A percentile compares a stretch with the other conserved stretches of the same genome.
Conservation (phyloP, 768 basidiomycete species). For the Phylloporus arenicola region DNA sequence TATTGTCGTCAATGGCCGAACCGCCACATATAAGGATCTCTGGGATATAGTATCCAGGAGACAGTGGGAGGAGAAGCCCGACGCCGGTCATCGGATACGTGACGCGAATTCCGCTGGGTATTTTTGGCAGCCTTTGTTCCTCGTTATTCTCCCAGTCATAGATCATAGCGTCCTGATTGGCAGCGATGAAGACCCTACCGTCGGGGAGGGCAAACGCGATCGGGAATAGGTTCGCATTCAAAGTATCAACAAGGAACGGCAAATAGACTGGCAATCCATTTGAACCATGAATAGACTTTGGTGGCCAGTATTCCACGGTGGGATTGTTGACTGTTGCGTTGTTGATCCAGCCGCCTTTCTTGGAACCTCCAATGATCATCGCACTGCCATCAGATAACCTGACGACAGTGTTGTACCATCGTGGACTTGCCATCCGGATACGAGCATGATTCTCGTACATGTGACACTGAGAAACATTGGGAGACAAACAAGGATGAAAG, state of each 20-base stretch:
- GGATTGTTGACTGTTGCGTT: conserved; percentile 78
- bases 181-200: conserved; percentile 67
- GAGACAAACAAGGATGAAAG: conserved; percentile 58
- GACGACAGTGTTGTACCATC: conserved; percentile 76
- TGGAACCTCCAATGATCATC: conserved; percentile 79
- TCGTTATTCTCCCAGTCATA: conserved; percentile 67
- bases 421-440: conserved; percentile 68
- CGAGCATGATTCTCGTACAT: conserved; percentile 61
- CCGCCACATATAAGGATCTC: conserved; percentile 78
- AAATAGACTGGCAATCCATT: conserved; percentile 63
- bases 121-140: conserved; percentile 55
- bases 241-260: conserved; percentile 60
- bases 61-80: conserved; percentile 66
- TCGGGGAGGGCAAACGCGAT: conserved; percentile 70
- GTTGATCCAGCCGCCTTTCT: conserved; percentile 83
- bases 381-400: conserved; percentile 73
- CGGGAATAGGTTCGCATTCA: conserved; percentile 81
- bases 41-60: conserved; percentile 57
- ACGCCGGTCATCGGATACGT: conserved; percentile 82
- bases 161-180: conserved; percentile 73
- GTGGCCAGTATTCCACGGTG: conserved; percentile 77
- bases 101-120: conserved; percentile 75
- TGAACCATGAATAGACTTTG: conserved; percentile 63
- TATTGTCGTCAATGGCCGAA: conserved; percentile 57
- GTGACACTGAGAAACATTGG: conserved; percentile 44